Base-by-base conservation (phyloP, 768 basidiomycete species). In the Tricholoma terreum region DNA sequence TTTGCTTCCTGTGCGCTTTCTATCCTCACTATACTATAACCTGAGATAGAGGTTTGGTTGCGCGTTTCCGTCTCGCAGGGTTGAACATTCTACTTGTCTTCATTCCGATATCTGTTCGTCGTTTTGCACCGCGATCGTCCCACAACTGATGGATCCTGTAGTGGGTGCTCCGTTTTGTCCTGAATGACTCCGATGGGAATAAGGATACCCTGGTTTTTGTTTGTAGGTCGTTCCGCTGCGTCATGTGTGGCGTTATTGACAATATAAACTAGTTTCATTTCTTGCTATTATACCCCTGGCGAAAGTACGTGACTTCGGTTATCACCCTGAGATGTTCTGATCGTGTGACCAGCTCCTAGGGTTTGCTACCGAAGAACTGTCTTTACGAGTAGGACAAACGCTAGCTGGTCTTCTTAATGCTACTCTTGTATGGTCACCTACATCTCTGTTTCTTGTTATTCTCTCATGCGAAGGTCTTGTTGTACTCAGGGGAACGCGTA, bases 311-410 rank as follows among this genome's bases (percentile, higher is more conserved):
- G 27, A 6, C 6, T 6, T 45, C 31, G 58, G 6, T 33, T 12
- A 6, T 34, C 11, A 14, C 4, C 22, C 7, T 36, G 30, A 15
- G 11, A 6, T 24, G 11, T 19, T 14, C 49, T 60, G 34, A 61
- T 45, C 4, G 24, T 45, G 6, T 6, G 40, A 24, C 38, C 56
- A 90, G 87, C 71, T 93, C 4, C 78, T 94, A 2, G 87, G 86
- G 1, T 93, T 92, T 65, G 90, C 90, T 1, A 94, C 92, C 0
- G 92, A 94, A 58, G 90, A 94, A 61, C 62, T 94, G 15, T 89
- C 92, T 3, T 65, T 92, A 55, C 84, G 91, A 30, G 85, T 93
- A 1, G 92, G 92, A 1, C 87, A 90, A 69, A 91, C 91, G 1
- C 73, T 92, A 10, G 90, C 91, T 3, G 92, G 92, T 36, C 79